Conservation (phyloP, 768 basidiomycete species). For the Naganishia randhawae region DNA sequence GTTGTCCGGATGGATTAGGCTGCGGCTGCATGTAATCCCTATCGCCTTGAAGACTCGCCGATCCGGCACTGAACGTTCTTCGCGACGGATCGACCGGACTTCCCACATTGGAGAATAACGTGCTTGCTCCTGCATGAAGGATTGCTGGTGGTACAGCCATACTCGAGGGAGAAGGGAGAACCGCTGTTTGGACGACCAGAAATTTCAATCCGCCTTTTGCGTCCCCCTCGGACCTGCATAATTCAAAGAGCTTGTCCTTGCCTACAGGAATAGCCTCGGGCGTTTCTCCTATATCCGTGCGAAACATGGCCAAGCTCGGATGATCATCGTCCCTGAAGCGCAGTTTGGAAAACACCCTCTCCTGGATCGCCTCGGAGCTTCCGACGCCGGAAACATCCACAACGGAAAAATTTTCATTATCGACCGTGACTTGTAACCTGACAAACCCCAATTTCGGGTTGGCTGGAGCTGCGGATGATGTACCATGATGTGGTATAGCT, state of each 20-base stretch:
- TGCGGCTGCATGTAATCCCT: conserved; percentile 12
- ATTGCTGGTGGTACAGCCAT: conserved; percentile 63
- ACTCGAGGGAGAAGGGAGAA: conserved; percentile 56
- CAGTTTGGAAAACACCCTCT: conserved; percentile 47
- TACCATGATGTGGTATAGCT: conserved; percentile 13
- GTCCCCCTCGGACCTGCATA: conserved; percentile 72
- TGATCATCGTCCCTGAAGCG: conserved; percentile 75
- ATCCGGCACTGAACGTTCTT: conserved; percentile 27
- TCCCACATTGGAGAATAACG: conserved; percentile 65
- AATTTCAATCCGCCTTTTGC: conserved; percentile 77
- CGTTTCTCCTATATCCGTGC: conserved; percentile 76
- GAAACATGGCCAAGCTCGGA: conserved; percentile 71
- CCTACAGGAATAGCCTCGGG: conserved; percentile 70
- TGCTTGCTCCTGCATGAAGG: conserved; percentile 39
- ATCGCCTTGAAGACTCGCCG: conserved; percentile 20
- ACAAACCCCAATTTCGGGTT: conserved; percentile 29
- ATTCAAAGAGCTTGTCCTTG: conserved; percentile 65
- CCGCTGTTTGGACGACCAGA: conserved; percentile 61
- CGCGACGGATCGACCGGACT: conserved; percentile 52
- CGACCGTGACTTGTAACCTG: conserved; percentile 45
- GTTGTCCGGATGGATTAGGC: not conserved
- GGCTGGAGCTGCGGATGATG: not conserved
- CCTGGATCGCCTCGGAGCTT: conserved; percentile 45
- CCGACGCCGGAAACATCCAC: conserved; percentile 47
- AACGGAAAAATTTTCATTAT: conserved; percentile 47